These are phyloP conservation scores for Tetrapyrgos nigripes DNA, from an alignment of 1,284 basidiomycete species.

Conservation along the genomic window DNA sequence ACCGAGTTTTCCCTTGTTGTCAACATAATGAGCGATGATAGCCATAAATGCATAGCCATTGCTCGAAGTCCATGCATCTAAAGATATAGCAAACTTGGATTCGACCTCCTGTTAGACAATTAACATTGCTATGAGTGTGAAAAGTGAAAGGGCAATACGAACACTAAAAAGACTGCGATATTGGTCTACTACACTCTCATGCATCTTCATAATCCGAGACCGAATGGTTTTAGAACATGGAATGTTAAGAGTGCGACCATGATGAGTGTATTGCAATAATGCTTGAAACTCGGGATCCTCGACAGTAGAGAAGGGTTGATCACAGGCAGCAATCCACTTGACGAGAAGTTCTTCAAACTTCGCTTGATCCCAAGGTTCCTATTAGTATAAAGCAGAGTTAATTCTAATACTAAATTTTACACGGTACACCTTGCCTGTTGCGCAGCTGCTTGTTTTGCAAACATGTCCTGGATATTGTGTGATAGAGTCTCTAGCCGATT, in stretches of 20 bases:
- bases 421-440: not conserved
- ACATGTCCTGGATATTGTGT: not conserved
- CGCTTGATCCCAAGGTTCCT: constrained; percentile 15
- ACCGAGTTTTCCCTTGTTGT: constrained; percentile 24
- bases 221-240: not conserved
- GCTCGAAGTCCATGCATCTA: constrained; percentile 36
- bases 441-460: not conserved
- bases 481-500: not conserved
- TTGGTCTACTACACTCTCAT: constrained; percentile 15
- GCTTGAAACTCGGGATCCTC: constrained; percentile 19
- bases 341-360: constrained; percentile 25
- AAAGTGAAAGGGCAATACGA: not conserved
- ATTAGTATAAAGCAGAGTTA: not conserved
- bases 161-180: constrained; percentile 19
- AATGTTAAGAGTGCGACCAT: not conserved
- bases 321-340: constrained; percentile 26
- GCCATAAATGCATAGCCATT: constrained; percentile 30
- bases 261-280: constrained; percentile 17
- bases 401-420: not conserved
- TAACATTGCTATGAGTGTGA: not conserved
- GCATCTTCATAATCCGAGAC: constrained; percentile 18
- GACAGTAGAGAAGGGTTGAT: constrained; percentile 29
- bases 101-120: constrained; percentile 21
- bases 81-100: constrained; percentile 26
- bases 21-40: constrained; percentile 30